phyloP scores from a whole-genome alignment of 805 yeast species.

The Lipomyces kockii region DNA sequence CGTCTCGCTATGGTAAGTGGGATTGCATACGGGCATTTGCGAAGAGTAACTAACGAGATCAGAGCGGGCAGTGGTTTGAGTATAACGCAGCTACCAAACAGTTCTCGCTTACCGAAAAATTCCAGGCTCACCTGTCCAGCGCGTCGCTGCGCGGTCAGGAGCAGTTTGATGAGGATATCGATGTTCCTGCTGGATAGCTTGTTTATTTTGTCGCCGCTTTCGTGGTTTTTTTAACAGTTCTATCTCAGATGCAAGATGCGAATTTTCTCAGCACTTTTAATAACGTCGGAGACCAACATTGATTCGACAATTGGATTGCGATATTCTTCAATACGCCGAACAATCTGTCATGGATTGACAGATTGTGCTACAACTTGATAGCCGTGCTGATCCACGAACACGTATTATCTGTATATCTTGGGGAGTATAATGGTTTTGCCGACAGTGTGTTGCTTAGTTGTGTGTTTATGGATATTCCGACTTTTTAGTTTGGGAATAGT shows the following conservation, averaged over 20 bases:
- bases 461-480: neutral
- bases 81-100: slow-evolving; percentile 12
- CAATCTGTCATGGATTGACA: neutral
- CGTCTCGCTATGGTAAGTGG: slow-evolving; percentile 21
- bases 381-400: neutral
- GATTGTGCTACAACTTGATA: neutral
- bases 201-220: neutral
- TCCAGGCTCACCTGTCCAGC: slow-evolving; percentile 1
- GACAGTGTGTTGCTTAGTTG: neutral
- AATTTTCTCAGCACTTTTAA: neutral
- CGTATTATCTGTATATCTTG: neutral
- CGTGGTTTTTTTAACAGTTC: neutral
- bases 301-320: neutral
- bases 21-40: neutral
- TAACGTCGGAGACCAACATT: neutral
- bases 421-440: neutral
- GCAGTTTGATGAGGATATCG: neutral
- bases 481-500: neutral
- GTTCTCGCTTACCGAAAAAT: slow-evolving; percentile 3
- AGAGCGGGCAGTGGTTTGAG: slow-evolving; percentile 15
- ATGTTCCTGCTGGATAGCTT: neutral
- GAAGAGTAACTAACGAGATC: neutral
- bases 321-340: neutral
- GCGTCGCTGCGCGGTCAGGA: neutral
- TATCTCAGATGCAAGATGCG: neutral